phyloP scores from a whole-genome alignment of 2,329 filamentous ascomycete genomes.

The Endoconidiophora polonica region DNA sequence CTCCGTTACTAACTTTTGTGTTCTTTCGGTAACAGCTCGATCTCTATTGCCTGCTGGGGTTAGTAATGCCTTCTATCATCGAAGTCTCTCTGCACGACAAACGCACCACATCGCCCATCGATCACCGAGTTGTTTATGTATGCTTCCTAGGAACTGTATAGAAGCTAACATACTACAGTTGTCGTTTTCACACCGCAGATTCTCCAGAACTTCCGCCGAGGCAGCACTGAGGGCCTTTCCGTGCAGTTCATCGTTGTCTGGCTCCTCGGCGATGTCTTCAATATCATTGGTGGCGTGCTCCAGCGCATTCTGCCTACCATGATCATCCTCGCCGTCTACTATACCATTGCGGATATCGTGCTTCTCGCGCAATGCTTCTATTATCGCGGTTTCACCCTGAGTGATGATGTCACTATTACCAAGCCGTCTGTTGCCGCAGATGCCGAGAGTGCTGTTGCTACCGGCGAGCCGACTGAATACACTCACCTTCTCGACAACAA shows the following conservation, averaged over 20 bases:
- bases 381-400: conserved; percentile 69
- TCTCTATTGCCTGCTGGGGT: conserved; percentile 88
- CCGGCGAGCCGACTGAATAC: conserved; percentile 31
- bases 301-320: conserved; percentile 90
- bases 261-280: conserved; percentile 90
- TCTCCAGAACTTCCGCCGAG: conserved; percentile 77
- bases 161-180: conserved; percentile 27
- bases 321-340: conserved; percentile 87
- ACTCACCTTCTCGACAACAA: conserved; percentile 28
- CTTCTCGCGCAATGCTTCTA: conserved; percentile 85
- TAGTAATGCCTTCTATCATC: conserved; percentile 12
- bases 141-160: background rate
- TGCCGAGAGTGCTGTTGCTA: conserved; percentile 18
- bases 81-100: background rate
- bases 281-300: conserved; percentile 79
- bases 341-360: conserved; percentile 81
- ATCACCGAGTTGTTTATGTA: conserved; percentile 4
- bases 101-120: background rate
- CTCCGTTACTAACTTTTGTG: background rate
- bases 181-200: conserved; percentile 97
- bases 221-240: conserved; percentile 74
- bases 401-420: conserved; percentile 32
- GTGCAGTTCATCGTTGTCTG: conserved; percentile 86
- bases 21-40: conserved; percentile 40
- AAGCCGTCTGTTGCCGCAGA: conserved; percentile 20